phyloP scores from a whole-genome alignment of 345 rosid species.

The Hibiscus syriacus region DNA sequence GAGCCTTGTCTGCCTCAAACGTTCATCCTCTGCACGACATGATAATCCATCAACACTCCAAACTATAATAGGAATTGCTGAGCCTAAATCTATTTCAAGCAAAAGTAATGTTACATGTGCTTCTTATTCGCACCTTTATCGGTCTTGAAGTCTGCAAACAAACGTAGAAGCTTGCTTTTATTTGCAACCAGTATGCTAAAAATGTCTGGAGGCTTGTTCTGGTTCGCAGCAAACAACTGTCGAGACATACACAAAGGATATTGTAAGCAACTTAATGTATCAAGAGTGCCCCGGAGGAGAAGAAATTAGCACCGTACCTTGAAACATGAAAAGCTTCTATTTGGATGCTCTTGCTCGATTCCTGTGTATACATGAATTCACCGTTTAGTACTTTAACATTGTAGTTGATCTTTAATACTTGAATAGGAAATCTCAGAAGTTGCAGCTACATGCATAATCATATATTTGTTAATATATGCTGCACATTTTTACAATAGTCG shows the following conservation, averaged over 20 bases:
- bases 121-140: slow-evolving; percentile 47
- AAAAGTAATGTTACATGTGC: neutral
- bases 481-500: neutral
- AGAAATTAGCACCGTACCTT: slow-evolving; percentile 42
- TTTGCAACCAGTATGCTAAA: slow-evolving; percentile 58
- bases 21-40: slow-evolving; percentile 74
- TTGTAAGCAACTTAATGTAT: neutral
- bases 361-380: slow-evolving; percentile 38
- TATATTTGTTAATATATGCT: neutral
- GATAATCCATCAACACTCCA: neutral
- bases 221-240: slow-evolving; percentile 75
- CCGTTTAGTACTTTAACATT: neutral
- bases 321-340: slow-evolving; percentile 95
- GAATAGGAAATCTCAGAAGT: neutral
- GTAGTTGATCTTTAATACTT: neutral
- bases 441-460: neutral
- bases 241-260: neutral
- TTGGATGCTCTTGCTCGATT: slow-evolving; percentile 94
- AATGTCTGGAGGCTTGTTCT: slow-evolving; percentile 62
- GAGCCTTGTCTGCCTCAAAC: slow-evolving; percentile 92
- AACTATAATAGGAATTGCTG: neutral
- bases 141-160: slow-evolving; percentile 58
- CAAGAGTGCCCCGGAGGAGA: neutral
- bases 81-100: neutral
- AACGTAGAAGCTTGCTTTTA: slow-evolving; percentile 64